phyloP scores from a whole-genome alignment of 768 basidiomycete species.

The Naganishia vaughanmartiniae region DNA sequence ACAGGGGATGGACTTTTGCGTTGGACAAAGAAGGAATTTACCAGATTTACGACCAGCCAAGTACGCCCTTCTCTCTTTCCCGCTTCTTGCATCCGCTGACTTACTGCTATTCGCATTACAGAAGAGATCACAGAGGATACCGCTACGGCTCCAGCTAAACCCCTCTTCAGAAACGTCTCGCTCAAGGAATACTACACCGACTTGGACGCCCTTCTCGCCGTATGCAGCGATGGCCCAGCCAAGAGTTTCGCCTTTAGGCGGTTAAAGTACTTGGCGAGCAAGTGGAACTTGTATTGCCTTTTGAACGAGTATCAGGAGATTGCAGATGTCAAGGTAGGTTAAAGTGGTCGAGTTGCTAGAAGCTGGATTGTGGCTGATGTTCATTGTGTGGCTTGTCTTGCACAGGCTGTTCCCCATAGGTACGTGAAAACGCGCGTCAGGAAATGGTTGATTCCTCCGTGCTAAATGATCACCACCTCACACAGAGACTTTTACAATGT shows the following conservation, averaged over 20 bases:
- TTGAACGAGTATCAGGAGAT: constrained; percentile 91
- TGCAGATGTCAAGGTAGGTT: constrained; percentile 87
- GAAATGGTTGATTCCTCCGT: neutral
- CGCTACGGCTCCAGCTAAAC: constrained; percentile 54
- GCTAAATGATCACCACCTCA: neutral
- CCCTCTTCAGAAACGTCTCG: constrained; percentile 73
- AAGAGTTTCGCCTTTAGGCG: constrained; percentile 93
- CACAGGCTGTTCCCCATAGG: constrained; percentile 77
- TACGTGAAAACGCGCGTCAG: constrained; percentile 45
- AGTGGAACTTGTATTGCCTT: constrained; percentile 88
- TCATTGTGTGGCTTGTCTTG: neutral
- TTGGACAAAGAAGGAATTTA: constrained; percentile 87
- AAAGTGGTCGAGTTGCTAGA: neutral
- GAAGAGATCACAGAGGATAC: constrained; percentile 32
- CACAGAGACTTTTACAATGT: constrained; percentile 98
- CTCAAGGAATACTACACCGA: constrained; percentile 95
- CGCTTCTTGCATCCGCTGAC: constrained; percentile 31
- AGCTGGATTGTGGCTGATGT: too few species aligned
- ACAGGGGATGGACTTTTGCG: constrained; percentile 60
- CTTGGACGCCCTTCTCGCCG: constrained; percentile 81
- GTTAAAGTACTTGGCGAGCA: constrained; percentile 84
- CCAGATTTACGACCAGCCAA: constrained; percentile 64
- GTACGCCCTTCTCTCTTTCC: constrained; percentile 13
- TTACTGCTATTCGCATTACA: neutral
- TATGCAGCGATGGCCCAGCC: constrained; percentile 91